Conservation (phyloP, 352 stramenopile species). For the Globisporangium paroecandrum region DNA sequence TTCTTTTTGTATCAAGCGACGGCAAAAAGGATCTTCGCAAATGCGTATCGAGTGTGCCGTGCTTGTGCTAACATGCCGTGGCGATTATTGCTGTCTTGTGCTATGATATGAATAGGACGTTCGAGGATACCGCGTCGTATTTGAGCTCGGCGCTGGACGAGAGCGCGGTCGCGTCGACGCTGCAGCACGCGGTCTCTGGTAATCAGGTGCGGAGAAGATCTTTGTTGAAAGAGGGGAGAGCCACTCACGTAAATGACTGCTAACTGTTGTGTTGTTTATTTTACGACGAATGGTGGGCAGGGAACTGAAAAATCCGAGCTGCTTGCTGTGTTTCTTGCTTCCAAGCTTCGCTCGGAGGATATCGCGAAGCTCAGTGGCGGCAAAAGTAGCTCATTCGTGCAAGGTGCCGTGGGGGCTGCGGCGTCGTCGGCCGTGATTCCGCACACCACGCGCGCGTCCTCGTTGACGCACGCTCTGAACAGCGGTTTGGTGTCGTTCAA, state of each 20-base stretch:
- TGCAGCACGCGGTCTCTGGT: conserved; percentile 18
- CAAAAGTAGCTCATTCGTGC: conserved; percentile 36
- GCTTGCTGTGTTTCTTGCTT: conserved; percentile 56
- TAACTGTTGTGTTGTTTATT: not conserved
- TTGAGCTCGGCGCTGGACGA: conserved; percentile 44
- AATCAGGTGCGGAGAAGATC: conserved; percentile 9
- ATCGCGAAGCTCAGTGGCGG: conserved; percentile 33
- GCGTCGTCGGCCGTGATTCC: conserved; percentile 66
- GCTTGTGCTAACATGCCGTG: not conserved
- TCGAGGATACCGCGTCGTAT: conserved; percentile 42
- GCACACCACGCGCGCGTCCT: conserved; percentile 57
- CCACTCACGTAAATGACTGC: not conserved
- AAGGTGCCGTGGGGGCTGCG: conserved; percentile 38
- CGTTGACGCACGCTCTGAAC: conserved; percentile 26
- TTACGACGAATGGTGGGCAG: not conserved
- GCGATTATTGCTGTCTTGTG: not conserved
- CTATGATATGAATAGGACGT: conserved; percentile 31
- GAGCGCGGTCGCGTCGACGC: conserved; percentile 27
- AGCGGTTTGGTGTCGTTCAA: conserved; percentile 7
- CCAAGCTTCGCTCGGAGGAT: conserved; percentile 39
- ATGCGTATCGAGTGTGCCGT: not conserved
- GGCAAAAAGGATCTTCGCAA: conserved; percentile 4
- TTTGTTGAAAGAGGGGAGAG: not conserved
- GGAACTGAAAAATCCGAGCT: conserved; percentile 31
- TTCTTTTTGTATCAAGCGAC: not conserved